Conservation (phyloP, 768 basidiomycete genomes). For the Tricholoma saponaceum region DNA sequence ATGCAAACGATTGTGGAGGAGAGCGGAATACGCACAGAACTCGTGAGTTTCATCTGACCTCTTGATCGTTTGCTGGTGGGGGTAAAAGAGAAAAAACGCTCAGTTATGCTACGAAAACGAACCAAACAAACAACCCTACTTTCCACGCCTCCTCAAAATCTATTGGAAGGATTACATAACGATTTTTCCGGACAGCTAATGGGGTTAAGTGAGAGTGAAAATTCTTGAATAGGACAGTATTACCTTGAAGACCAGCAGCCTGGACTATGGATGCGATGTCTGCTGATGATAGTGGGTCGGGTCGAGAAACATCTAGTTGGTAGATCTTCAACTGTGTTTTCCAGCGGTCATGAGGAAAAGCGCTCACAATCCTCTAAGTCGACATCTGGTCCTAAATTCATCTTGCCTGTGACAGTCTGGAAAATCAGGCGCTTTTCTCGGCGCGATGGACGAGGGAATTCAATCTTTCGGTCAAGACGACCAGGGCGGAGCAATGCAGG, state of each 20-base stretch:
- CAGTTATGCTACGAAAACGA: constrained; percentile 26
- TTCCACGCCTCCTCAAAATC: constrained; percentile 99
- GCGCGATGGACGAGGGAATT: constrained; percentile 92
- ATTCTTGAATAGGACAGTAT: constrained; percentile 5
- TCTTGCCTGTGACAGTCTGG: constrained; percentile 95
- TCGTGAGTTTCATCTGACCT: constrained; percentile 94
- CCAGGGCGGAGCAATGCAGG: constrained; percentile 97
- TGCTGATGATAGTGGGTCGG: constrained; percentile 92
- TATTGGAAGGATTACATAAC: constrained; percentile 92
- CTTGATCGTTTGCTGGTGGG: constrained; percentile 89
- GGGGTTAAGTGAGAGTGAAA: constrained; percentile 1
- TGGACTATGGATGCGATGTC: constrained; percentile 96
- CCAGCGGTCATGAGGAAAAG: neutral
- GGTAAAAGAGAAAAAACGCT: constrained; percentile 28
- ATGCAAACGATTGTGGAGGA: constrained; percentile 7
- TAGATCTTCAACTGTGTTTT: constrained; percentile 10
- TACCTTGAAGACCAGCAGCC: constrained; percentile 96
- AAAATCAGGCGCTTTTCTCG: constrained; percentile 96
- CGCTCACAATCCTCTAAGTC: constrained; percentile 95
- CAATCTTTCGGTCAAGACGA: constrained; percentile 97
- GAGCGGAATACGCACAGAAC: constrained; percentile 65
- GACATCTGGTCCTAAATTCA: constrained; percentile 97
- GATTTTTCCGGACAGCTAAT: constrained; percentile 93
- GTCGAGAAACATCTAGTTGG: constrained; percentile 84
- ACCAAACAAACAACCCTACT: constrained; percentile 66